Base-by-base conservation (phyloP, 2,329 filamentous ascomycete species). In the Calonectria montana region DNA sequence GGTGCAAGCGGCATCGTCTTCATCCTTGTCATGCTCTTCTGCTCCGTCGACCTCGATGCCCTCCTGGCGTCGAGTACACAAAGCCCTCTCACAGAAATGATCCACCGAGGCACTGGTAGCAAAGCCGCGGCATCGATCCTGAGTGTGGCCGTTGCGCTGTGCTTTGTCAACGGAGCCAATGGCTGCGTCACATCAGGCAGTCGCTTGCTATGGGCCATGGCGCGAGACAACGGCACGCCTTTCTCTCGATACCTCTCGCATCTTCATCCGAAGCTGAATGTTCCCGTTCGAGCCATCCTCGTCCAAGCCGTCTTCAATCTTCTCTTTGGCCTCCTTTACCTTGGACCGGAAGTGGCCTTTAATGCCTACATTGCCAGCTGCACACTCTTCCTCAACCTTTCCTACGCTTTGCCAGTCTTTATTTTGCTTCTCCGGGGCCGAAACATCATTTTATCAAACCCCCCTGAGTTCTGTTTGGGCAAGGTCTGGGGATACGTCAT, bases 341-440 rank as follows among this genome's bases (percentile, higher is more conserved):
- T 77, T 1, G 86, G 85, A 1, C 86, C 85, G 1, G 82, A 82
- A 16, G 86, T 87, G 13, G 86, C 86, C 1, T 88, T 88, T 61
- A 85, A 83, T 64, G 86, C 86, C 8, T 86, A 87, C 70, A 82
- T 86, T 0, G 83, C 86, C 4, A 84, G 82, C 25, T 85, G 83
- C 73, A 87, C 86, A 16, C 83, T 87, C 15, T 83, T 87, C 53
- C 81, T 87, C 2, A 87, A 87, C 69, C 77, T 87, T 1, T 87
- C 86, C 1, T 87, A 87, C 37, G 84, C 82, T 8, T 79, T 86
- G 10, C 86, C 86, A 2, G 80, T 87, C 23, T 77, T 85, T 1
- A 80, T 78, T 8, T 76, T 85, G 3, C 78, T 85, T 7, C 50
- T 84, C 5, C 80, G 84, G 18, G 84, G 84, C 6, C 80, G 84